Evolutionary conservation across 148 eudicot genomes (phyloP).

Genomic region (Talinum fruticosum): DNA sequence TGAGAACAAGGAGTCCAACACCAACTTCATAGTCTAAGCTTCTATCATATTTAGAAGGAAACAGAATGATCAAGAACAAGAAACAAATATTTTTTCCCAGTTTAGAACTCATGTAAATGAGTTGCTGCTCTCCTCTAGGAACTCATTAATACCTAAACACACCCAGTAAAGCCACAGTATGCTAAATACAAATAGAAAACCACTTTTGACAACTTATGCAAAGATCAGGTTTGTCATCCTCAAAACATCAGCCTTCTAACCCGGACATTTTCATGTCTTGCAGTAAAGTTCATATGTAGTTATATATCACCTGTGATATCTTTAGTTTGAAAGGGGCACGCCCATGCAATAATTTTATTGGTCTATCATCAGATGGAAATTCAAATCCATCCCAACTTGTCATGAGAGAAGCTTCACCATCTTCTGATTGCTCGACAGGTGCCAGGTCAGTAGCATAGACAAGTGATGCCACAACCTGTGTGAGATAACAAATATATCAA

Average conservation of each 20-base stretch:
- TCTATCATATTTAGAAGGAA: not conserved
- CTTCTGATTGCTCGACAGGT: conserved; percentile 57
- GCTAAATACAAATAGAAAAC: not conserved
- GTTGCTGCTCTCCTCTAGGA: not conserved
- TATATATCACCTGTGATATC: conserved; percentile 61
- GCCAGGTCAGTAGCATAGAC: conserved; percentile 56
- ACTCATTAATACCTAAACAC: not conserved
- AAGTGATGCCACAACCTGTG: conserved; percentile 80
- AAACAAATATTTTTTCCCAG: not conserved
- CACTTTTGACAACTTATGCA: not conserved
- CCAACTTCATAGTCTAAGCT: not conserved
- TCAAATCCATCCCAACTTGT: conserved; percentile 63
- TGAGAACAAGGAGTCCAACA: too few species aligned
- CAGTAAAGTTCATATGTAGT: conserved; percentile 2
- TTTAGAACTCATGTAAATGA: not conserved
- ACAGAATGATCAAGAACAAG: not conserved
- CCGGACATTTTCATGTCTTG: too few species aligned
- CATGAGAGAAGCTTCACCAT: conserved; percentile 73
- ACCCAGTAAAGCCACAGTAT: not conserved
- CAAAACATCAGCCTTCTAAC: not conserved
- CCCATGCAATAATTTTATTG: conserved; percentile 59
- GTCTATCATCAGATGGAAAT: conserved; percentile 53
- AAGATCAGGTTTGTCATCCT: not conserved
- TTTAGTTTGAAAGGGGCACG: conserved; percentile 76
- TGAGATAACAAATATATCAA: not conserved